A percentile compares a stretch with the other conserved stretches of the same genome.
These are phyloP conservation scores for Phytopythium vexans DNA, from an alignment of 352 stramenopile species.

Conservation along the genomic window DNA sequence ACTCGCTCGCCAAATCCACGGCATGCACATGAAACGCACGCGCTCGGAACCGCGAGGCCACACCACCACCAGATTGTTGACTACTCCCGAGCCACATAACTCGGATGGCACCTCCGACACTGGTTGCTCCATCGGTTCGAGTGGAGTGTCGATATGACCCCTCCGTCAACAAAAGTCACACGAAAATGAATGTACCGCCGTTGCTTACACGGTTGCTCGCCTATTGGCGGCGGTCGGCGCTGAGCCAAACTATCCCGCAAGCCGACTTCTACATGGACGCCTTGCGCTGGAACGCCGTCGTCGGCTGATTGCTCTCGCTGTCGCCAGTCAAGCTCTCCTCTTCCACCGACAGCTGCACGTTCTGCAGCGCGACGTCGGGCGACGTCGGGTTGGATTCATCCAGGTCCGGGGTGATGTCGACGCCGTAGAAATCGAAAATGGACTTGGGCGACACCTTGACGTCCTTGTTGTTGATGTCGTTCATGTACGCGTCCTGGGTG, in stretches of 20 bases:
- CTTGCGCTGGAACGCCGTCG: slow-evolving; percentile 44
- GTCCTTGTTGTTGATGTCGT: slow-evolving; percentile 84
- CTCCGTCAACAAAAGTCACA: too few species aligned
- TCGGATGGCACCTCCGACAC: too few species aligned
- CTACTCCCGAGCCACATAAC: too few species aligned
- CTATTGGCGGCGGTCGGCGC: background rate
- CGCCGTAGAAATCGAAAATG: slow-evolving; percentile 26
- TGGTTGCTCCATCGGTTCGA: too few species aligned
- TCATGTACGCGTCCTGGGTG: slow-evolving; percentile 70
- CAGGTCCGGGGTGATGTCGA: slow-evolving; percentile 32
- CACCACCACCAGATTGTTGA: too few species aligned
- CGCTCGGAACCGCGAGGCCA: too few species aligned
- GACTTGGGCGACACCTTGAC: slow-evolving; percentile 55
- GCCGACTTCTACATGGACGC: slow-evolving; percentile 33
- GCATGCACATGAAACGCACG: too few species aligned
- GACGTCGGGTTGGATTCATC: slow-evolving; percentile 12
- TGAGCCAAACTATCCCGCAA: too few species aligned
- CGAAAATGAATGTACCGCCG: too few species aligned
- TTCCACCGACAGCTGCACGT: slow-evolving; percentile 31
- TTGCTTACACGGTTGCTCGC: too few species aligned
- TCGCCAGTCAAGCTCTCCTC: slow-evolving; percentile 30
- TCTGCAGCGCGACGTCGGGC: slow-evolving; percentile 11
- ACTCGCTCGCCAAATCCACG: too few species aligned
- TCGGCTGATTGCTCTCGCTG: slow-evolving; percentile 18
- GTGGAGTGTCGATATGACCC: too few species aligned